Evolutionary conservation across 2,329 filamentous ascomycete genomes (phyloP), one percentile per base, ranked within the genome.

Genomic region (Lachnellula cervina): DNA sequence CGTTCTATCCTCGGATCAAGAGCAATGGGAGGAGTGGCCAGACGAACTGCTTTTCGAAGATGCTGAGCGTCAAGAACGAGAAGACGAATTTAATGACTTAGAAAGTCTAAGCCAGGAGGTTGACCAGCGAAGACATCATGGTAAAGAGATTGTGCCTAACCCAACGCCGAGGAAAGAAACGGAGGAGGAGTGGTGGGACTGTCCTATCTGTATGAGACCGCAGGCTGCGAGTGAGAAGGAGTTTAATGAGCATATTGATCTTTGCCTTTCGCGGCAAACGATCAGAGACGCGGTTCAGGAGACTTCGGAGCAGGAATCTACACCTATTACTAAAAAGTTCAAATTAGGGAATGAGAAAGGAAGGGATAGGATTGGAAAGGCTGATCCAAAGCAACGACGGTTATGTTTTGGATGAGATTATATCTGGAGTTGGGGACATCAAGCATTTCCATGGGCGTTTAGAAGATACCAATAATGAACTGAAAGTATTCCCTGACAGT

Each of bases 241-340:
- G 0, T 96, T 97, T 73, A 99, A 99, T 63, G 83, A 88, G 55
- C 94, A 99, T 67, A 91, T 99, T 51, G 94, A 99, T 69, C 81
- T 88, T 8, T 99, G 94, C 70, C 79, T 99, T 1, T 97, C 92
- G 0, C 80, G 86, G 54, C 84, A 89, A 66, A 89, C 90, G 0
- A 97, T 99, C 64, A 87, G 87, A 46, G 90, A 97, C 65, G 87
- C 84, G 0, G 86, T 94, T 1, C 85, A 89, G 55, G 78, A 78
- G 49, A 64, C 59, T 17, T 54, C 57, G 23, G 58, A 60, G 14
- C 58, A 47, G 34, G 61, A 61, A 4, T 21, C 52, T 7, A 62
- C 55, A 7, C 57, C 61, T 11, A 52, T 28, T 16, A 49, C 44
- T 25, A 64, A 65, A 48, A 66, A 58, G 17, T 43, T 28, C 8